Base-by-base conservation (phyloP, 2,329 filamentous ascomycete genomes). In the Xylariaceae sp. region DNA sequence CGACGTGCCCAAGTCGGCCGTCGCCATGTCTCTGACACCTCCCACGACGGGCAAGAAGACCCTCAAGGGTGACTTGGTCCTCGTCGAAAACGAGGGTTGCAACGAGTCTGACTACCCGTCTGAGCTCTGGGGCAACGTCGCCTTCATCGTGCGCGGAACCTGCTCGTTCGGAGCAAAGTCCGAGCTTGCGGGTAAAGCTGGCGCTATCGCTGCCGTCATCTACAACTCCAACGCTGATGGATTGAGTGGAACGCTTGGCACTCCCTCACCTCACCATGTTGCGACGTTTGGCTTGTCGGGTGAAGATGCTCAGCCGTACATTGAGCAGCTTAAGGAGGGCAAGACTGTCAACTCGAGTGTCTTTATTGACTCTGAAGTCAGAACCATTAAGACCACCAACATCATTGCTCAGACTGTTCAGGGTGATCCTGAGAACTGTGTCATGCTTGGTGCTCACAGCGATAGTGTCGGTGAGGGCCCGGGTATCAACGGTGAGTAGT, bases 91-190 rank as follows among this genome's bases (percentile, higher is more conserved):
- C 67, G 72, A 84, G 4, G 89, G 89, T 51, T 92, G 89, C 71
- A 70, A 80, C 13, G 73, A 76, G 4, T 76, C 78, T 2, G 88
- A 92, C 73, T 92, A 84, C 69, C 83, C 88, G 1, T 68, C 77
- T 1, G 73, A 76, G 1, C 75, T 87, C 3, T 72, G 76, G 8
- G 87, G 85, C 53, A 84, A 83, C 59, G 86, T 94, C 60, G 89
- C 87, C 8, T 78, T 94, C 44, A 81, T 94, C 64, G 77, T 80
- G 35, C 85, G 90, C 57, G 90, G 90, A 56, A 78, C 74, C 1
- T 94, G 90, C 69, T 66, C 84, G 6, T 94, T 93, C 66, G 88
- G 86, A 9, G 74, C 79, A 60, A 94, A 94, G 76, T 87, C 87
- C 1, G 80, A 80, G 56, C 75, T 82, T 11, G 89, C 90, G 4